Percentiles rank a stretch among this genome's conserved stretches.
Evolutionary conservation across 2,329 filamentous ascomycete genomes (phyloP).

Genomic region (Fusarium aywerte): DNA sequence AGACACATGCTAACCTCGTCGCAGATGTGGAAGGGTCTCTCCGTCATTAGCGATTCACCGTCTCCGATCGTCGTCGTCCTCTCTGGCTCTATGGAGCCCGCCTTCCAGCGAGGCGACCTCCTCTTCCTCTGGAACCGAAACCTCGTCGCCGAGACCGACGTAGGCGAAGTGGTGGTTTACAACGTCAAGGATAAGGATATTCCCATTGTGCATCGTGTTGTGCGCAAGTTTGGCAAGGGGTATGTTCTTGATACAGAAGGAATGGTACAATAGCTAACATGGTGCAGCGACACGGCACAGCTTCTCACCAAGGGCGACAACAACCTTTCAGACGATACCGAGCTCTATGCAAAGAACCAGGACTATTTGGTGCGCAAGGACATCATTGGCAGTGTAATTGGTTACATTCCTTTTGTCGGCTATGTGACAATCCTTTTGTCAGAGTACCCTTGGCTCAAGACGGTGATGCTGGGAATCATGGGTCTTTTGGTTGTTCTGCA

Average conservation of each 20-base stretch:
- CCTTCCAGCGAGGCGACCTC: conserved; percentile 81
- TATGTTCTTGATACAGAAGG: conserved; percentile 47
- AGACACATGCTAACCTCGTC: conserved; percentile 6
- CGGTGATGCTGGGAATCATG: conserved; percentile 93
- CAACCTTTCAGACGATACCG: conserved; percentile 92
- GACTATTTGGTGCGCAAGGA: conserved; percentile 88
- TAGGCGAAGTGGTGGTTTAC: conserved; percentile 71
- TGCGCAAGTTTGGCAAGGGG: conserved; percentile 76
- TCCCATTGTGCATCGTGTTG: conserved; percentile 93
- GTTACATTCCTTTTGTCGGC: conserved; percentile 92
- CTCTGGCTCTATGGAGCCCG: conserved; percentile 85
- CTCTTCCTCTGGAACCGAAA: conserved; percentile 82
- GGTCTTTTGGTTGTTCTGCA: conserved; percentile 92
- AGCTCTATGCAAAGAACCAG: conserved; percentile 84
- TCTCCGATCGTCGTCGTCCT: conserved; percentile 86
- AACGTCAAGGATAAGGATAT: conserved; percentile 95
- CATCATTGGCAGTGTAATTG: conserved; percentile 92
- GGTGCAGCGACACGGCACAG: conserved; percentile 64
- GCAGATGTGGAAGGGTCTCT: conserved; percentile 88
- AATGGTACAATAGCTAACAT: conserved; percentile 6
- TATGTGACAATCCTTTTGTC: conserved; percentile 97
- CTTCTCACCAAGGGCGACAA: conserved; percentile 98
- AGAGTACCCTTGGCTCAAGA: conserved; percentile 97
- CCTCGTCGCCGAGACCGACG: conserved; percentile 63
- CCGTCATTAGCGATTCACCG: conserved; percentile 78